Percentiles rank a stretch among this genome's conserved stretches.
Evolutionary conservation across 805 yeast species (phyloP).

Genomic region (Kodamaea leandrae): DNA sequence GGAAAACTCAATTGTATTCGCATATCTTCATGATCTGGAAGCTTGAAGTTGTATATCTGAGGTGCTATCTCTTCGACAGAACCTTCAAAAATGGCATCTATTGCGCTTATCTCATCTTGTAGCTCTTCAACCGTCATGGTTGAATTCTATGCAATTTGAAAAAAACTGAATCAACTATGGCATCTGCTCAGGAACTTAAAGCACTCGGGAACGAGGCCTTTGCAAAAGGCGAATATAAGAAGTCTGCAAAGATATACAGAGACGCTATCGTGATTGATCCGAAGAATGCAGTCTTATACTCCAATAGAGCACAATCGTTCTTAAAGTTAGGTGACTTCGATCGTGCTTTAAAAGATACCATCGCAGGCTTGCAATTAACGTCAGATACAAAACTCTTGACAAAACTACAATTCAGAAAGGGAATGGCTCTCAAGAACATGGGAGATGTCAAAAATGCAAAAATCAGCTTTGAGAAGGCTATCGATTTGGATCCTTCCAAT

Average conservation of each 20-base stretch:
- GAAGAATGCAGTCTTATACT: constrained; percentile 51
- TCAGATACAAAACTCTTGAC: constrained; percentile 32
- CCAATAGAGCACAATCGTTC: constrained; percentile 71
- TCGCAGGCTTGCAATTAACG: constrained; percentile 42
- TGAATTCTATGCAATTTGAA: background rate
- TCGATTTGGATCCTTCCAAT: constrained; percentile 43
- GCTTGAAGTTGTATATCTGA: constrained; percentile 43
- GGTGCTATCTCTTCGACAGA: constrained; percentile 41
- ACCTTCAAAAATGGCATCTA: constrained; percentile 84
- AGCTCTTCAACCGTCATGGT: constrained; percentile 47
- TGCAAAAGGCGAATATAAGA: constrained; percentile 38
- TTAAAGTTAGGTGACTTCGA: constrained; percentile 49
- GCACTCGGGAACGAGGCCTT: constrained; percentile 55
- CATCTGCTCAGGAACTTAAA: constrained; percentile 32
- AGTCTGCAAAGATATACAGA: constrained; percentile 54
- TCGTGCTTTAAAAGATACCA: constrained; percentile 50
- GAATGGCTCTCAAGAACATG: constrained; percentile 37
- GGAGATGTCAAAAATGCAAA: constrained; percentile 23
- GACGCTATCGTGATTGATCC: constrained; percentile 54
- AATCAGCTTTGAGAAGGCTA: constrained; percentile 32
- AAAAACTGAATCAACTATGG: constrained; percentile 9
- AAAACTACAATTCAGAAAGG: constrained; percentile 54
- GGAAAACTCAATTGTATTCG: constrained; percentile 73
- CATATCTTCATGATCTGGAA: constrained; percentile 64
- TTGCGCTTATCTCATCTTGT: constrained; percentile 72